phyloP scores from a whole-genome alignment of 768 basidiomycete genomes.

The Boletus rubescentipes region DNA sequence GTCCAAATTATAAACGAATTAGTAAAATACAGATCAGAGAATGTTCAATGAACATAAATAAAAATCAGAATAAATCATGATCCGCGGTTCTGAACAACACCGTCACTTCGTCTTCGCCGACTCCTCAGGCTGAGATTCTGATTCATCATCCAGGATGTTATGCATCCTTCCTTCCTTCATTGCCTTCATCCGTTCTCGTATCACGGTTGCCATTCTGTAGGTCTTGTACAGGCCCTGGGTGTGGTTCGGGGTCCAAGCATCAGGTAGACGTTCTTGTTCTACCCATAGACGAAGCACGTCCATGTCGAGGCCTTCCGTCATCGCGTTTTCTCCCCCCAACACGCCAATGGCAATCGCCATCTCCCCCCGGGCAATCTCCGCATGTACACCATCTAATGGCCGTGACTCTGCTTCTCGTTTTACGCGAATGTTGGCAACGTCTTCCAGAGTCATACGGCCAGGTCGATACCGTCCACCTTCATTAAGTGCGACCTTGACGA shows the following conservation, averaged over 20 bases:
- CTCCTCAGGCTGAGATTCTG: not conserved
- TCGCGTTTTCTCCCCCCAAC: constrained; percentile 33
- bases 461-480: constrained; percentile 32
- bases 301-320: constrained; percentile 42
- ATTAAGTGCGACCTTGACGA: constrained; percentile 39
- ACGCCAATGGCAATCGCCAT: constrained; percentile 64
- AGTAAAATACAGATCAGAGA: not conserved
- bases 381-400: constrained; percentile 45
- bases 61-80: constrained; percentile 4
- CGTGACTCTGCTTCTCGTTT: constrained; percentile 48
- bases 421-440: constrained; percentile 50
- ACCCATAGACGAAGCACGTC: constrained; percentile 53
- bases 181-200: constrained; percentile 29
- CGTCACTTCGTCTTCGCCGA: constrained; percentile 19
- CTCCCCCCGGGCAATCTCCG: constrained; percentile 66
- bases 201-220: constrained; percentile 27
- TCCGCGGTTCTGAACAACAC: not conserved
- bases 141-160: constrained; percentile 21
- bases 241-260: constrained; percentile 34
- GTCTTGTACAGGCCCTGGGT: constrained; percentile 31
- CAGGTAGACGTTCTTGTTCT: constrained; percentile 49
- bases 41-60: not conserved
- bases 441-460: constrained; percentile 30
- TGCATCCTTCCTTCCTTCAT: constrained; percentile 17
- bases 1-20: not conserved